These are phyloP conservation scores for Aurinia saxatilis DNA, from an alignment of 345 rosid genomes.

Conservation along the genomic window DNA sequence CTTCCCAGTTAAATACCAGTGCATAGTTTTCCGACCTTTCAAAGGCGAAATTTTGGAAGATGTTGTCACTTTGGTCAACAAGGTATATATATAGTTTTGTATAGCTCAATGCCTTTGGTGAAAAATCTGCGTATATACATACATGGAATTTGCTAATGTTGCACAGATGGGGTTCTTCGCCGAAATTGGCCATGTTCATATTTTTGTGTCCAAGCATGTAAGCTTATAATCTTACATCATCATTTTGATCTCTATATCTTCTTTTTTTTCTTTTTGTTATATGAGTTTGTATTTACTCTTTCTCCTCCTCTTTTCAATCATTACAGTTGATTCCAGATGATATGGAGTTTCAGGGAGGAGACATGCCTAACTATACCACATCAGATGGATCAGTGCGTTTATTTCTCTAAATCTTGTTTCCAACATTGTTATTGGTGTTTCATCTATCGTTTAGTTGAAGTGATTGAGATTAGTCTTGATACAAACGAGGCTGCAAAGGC, in stretches of 20 bases:
- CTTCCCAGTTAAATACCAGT: too few relatives aligned
- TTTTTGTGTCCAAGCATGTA: slow-evolving; percentile 93
- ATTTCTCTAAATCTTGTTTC: neutral
- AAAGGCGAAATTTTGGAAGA: slow-evolving; percentile 90
- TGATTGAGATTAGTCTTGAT: slow-evolving; percentile 58
- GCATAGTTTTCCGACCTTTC: too few relatives aligned
- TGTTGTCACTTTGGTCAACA: slow-evolving; percentile 84
- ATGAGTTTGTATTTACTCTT: neutral
- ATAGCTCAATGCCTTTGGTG: neutral
- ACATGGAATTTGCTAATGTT: neutral
- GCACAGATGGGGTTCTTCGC: slow-evolving; percentile 94
- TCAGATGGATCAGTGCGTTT: slow-evolving; percentile 76
- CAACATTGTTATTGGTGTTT: neutral
- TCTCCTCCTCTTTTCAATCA: neutral
- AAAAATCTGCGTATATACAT: neutral
- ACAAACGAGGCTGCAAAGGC: slow-evolving; percentile 33
- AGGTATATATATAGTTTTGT: slow-evolving; percentile 35
- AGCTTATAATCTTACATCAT: slow-evolving; percentile 22
- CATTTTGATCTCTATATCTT: neutral
- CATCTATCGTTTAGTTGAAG: slow-evolving; percentile 35
- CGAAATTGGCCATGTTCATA: slow-evolving; percentile 83
- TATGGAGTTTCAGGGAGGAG: slow-evolving; percentile 95
- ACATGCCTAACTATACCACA: slow-evolving; percentile 84
- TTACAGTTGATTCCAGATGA: slow-evolving; percentile 85
- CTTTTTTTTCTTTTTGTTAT: neutral